Percentiles rank a stretch among this genome's conserved stretches.
These are phyloP conservation scores for Alternaria gaisen DNA, from an alignment of 2,329 filamentous ascomycete species.

Conservation along the genomic window DNA sequence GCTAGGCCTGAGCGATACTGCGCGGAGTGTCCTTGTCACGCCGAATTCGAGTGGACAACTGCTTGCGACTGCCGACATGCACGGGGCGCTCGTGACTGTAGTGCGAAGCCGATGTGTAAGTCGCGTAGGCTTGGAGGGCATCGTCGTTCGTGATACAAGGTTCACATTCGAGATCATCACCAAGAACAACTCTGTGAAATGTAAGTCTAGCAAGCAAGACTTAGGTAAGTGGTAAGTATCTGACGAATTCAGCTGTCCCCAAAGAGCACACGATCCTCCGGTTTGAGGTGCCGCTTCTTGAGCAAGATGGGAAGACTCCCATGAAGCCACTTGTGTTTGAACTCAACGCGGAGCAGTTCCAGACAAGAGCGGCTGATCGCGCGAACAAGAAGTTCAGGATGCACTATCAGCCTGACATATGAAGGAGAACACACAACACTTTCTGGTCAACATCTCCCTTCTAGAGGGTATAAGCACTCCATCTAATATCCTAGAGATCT, in stretches of 20 bases:
- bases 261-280: slow-evolving; percentile 91
- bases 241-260: slow-evolving; percentile 67
- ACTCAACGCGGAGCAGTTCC: slow-evolving; percentile 86
- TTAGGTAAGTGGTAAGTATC: slow-evolving; percentile 25
- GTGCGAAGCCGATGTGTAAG: slow-evolving; percentile 82
- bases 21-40: slow-evolving; percentile 59
- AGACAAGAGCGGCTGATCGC: slow-evolving; percentile 81
- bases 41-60: slow-evolving; percentile 72
- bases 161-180: slow-evolving; percentile 89
- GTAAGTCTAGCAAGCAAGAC: slow-evolving; percentile 48
- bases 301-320: slow-evolving; percentile 30
- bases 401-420: slow-evolving; percentile 79
- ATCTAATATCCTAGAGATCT: not conserved
- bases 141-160: slow-evolving; percentile 88
- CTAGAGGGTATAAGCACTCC: not conserved
- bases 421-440: slow-evolving; percentile 44
- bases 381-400: slow-evolving; percentile 92
- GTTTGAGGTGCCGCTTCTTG: slow-evolving; percentile 69
- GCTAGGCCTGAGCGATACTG: slow-evolving; percentile 65
- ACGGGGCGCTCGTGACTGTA: slow-evolving; percentile 85
- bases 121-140: slow-evolving; percentile 83
- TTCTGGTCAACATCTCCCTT: not conserved
- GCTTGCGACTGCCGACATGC: slow-evolving; percentile 86
- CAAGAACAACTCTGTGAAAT: slow-evolving; percentile 72
- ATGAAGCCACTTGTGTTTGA: slow-evolving; percentile 75